Base-by-base conservation (phyloP, 192 early-diverging fungal genomes). In the Backusella sp. region DNA sequence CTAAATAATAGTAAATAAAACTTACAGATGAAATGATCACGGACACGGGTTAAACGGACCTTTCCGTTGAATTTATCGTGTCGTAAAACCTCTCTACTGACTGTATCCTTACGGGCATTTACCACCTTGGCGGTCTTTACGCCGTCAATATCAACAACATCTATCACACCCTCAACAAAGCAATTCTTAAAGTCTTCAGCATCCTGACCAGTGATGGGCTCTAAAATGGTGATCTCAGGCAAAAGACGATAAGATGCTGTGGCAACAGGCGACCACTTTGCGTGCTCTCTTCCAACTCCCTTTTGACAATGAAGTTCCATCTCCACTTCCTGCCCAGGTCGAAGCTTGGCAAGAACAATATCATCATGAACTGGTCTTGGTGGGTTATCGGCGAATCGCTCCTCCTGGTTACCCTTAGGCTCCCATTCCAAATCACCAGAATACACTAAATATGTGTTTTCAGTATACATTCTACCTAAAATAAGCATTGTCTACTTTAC, bases 21-120 rank as follows among this genome's bases (percentile, higher is more conserved):
- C 88, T 94, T 95, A 92, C 94, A 99, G 72, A 99, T 96, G 80
- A 98, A 99, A 82, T 99, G 98, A 79, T 99, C 96, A 39, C 96
- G 94, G 32, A 97, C 89, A 44, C 98, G 90, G 32, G 92, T 93
- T 49, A 99, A 85, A 53, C 89, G 86, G 41, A 99, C 98, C 79
- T 92, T 95, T 79, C 91, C 91, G 76, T 96, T 88, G 78, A 99
- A 98, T 84, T 97, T 95, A 56, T 91, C 85, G 77, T 99, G 96
- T 42, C 96, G 90, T 71, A 99, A 85, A 12, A 95, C 95, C 79
- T 99, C 96, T 26, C 98, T 88, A 77, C 92, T 94, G 28, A 96
- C 94, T 5, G 96, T 99, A 80, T 99, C 98, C 85, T 96, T 95
- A 75, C 98, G 91, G 70, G 97, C 87, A 77, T 98, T 96, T 19